Conservation (phyloP, 257 asterid species). For the Anisodus tanguticus region DNA sequence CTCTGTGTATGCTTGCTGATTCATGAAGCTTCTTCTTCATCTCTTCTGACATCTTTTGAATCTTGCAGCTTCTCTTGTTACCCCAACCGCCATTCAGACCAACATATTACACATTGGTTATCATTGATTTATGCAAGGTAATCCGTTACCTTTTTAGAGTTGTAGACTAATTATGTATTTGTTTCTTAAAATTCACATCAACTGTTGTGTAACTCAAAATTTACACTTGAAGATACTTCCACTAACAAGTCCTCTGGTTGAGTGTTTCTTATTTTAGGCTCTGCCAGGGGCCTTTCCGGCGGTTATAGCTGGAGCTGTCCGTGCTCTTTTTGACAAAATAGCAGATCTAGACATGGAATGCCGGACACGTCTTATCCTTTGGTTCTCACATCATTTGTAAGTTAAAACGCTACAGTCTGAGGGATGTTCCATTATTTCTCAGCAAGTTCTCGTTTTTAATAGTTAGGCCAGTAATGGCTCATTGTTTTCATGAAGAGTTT, state of each 20-base stretch:
- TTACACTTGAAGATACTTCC: not conserved
- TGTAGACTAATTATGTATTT: not conserved
- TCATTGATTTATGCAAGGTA: slow-evolving; percentile 98
- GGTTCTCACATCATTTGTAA: slow-evolving; percentile 99
- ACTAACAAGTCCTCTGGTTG: not conserved
- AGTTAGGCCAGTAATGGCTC: not conserved
- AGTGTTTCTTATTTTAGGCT: slow-evolving; percentile 57
- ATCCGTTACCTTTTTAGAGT: not conserved
- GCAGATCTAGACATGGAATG: slow-evolving; percentile 97
- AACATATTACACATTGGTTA: slow-evolving; percentile 88
- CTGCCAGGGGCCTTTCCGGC: slow-evolving; percentile 99
- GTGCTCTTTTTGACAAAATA: slow-evolving; percentile 90
- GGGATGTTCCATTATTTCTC: not conserved
- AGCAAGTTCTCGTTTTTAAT: slow-evolving; percentile 1
- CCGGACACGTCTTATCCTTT: slow-evolving; percentile 88
- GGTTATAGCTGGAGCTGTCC: slow-evolving; percentile 98
- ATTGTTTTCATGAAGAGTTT: slow-evolving; percentile 3
- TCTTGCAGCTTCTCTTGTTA: slow-evolving; percentile 85
- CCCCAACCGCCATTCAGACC: slow-evolving; percentile 97
- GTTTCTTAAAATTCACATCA: slow-evolving; percentile 19
- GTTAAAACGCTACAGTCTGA: slow-evolving; percentile 36
- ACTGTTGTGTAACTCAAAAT: not conserved
- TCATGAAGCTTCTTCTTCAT: slow-evolving; percentile 21
- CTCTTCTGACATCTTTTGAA: slow-evolving; percentile 19
- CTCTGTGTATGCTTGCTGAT: not conserved